phyloP scores from a whole-genome alignment of 176 grass and related monocot genomes.

The Alloteropsis semialata region DNA sequence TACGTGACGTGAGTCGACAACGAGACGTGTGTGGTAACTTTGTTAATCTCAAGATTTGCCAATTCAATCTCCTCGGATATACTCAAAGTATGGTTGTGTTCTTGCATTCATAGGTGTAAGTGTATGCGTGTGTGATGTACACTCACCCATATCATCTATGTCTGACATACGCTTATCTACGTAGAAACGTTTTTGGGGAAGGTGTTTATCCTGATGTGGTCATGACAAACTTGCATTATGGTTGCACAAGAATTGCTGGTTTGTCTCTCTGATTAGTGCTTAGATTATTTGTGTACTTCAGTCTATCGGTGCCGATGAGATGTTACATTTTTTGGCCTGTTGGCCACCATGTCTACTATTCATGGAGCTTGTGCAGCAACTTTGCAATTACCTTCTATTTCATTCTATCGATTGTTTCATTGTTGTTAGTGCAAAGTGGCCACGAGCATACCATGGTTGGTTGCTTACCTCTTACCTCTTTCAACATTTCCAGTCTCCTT shows the following conservation, averaged over 20 bases:
- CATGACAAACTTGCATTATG: conserved; percentile 93
- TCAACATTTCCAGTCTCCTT: neutral
- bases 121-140: too few species aligned
- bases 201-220: conserved; percentile 83
- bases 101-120: too few species aligned
- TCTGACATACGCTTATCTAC: too few species aligned
- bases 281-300: neutral
- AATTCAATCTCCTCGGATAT: too few species aligned
- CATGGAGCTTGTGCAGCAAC: neutral
- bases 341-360: neutral
- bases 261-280: conserved; percentile 1
- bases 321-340: neutral
- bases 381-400: neutral
- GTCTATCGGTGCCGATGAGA: neutral
- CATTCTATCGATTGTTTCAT: neutral
- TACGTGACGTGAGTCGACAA: too few species aligned
- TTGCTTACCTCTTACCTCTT: neutral
- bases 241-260: conserved; percentile 80
- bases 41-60: too few species aligned
- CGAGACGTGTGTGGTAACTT: too few species aligned
- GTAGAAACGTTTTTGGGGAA: conserved; percentile 85
- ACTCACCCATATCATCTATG: too few species aligned
- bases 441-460: neutral
- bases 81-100: too few species aligned
- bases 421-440: neutral